Evolutionary conservation across 129 eudicot species (phyloP).

Genomic region (Pittosporum tobira): DNA sequence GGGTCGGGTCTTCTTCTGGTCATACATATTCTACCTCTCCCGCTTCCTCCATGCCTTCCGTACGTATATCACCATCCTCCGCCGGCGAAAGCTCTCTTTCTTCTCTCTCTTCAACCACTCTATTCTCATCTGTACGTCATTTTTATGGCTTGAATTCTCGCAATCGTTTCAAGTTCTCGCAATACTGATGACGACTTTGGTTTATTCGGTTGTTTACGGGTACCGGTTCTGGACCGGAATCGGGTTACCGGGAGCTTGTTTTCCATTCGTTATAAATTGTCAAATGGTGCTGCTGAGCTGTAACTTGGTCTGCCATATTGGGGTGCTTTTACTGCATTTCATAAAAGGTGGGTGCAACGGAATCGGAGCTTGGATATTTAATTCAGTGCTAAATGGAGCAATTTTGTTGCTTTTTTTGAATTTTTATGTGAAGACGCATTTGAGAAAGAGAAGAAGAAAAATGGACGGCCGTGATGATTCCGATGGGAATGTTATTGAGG

Average conservation of each 20-base stretch:
- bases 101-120: slow-evolving; percentile 56
- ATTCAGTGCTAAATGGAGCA: slow-evolving; percentile 65
- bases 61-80: slow-evolving; percentile 36
- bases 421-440: slow-evolving; percentile 50
- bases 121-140: slow-evolving; percentile 49
- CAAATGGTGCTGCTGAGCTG: slow-evolving; percentile 45
- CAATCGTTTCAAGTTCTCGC: slow-evolving; percentile 78
- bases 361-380: slow-evolving; percentile 80
- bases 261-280: slow-evolving; percentile 65
- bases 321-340: slow-evolving; percentile 50
- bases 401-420: slow-evolving; percentile 56
- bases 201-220: slow-evolving; percentile 63
- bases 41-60: slow-evolving; percentile 73
- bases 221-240: slow-evolving; percentile 87
- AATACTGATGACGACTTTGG: slow-evolving; percentile 38
- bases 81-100: slow-evolving; percentile 34
- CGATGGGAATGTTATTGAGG: neutral
- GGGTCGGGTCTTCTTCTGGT: slow-evolving; percentile 94
- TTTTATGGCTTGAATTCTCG: slow-evolving; percentile 80
- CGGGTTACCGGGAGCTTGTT: slow-evolving; percentile 68
- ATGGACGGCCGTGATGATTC: slow-evolving; percentile 2
- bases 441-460: slow-evolving; percentile 13
- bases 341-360: slow-evolving; percentile 90
- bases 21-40: slow-evolving; percentile 67
- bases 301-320: slow-evolving; percentile 59